Conservation (phyloP, 164 flowering plant species). For the Euptelea pleiosperma region DNA sequence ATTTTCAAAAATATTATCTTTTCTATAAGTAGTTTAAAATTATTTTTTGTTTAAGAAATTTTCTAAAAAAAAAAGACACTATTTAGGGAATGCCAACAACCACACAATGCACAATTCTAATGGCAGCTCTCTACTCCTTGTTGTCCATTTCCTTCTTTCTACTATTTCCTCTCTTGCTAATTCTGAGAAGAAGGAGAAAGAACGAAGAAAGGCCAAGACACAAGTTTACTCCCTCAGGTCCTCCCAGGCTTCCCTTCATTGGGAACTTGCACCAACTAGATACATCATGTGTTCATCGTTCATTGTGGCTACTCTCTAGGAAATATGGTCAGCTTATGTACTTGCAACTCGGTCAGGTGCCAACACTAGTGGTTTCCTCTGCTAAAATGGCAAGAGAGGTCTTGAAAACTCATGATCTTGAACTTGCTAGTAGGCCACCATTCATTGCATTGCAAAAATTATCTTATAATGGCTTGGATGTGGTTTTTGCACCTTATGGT, state of each 20-base stretch:
- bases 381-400: too few relatives aligned
- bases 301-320: neutral
- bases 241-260: neutral
- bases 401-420: slow-evolving; percentile 5
- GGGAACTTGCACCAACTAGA: slow-evolving; percentile 9
- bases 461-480: neutral
- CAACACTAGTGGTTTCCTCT: slow-evolving; percentile 6
- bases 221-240: slow-evolving; percentile 5
- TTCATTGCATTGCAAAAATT: neutral
- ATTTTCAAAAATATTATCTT: too few relatives aligned
- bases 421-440: slow-evolving; percentile 1
- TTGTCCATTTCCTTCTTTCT: too few relatives aligned
- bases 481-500: slow-evolving; percentile 11
- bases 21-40: too few relatives aligned
- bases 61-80: too few relatives aligned
- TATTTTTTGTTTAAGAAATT: too few relatives aligned
- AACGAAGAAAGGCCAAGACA: too few relatives aligned
- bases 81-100: too few relatives aligned
- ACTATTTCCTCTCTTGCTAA: too few relatives aligned
- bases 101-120: too few relatives aligned
- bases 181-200: too few relatives aligned
- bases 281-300: neutral
- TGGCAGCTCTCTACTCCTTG: too few relatives aligned
- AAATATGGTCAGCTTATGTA: slow-evolving; percentile 13
- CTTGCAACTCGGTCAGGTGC: slow-evolving; percentile 5